Base-by-base conservation (phyloP, 495 filamentous ascomycete species). In the Cercophora sp. region DNA sequence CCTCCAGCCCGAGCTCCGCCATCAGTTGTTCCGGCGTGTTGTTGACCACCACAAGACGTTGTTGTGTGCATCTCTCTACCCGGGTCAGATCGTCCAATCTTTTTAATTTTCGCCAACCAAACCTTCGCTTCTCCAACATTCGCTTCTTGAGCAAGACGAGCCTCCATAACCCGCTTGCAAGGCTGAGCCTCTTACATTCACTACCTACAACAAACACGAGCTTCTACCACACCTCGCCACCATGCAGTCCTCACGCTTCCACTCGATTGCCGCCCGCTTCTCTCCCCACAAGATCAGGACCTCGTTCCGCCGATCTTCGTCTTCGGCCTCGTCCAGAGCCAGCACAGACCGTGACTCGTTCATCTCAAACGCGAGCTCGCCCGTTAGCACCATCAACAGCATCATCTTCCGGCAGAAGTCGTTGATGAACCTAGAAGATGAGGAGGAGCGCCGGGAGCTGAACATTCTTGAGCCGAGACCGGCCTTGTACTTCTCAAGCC, bases 401-500 rank as follows among this genome's bases (percentile, higher is more conserved):
- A 74, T 80, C 55, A 68, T 79, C 34, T 68, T 74, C 58, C 69
- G 71, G 16, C 72, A 73, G 40, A 72, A 72, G 15, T 72, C 68
- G 13, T 70, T 74, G 56, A 50, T 68, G 23, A 68, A 74, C 57
- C 51, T 76, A 25, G 70, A 73, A 45, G 72, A 72, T 47, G 77
- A 81, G 61, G 71, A 71, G 57, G 67, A 69, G 57, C 37, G 66
- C 64, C 16, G 59, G 53, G 77, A 78, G 50, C 60, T 77, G 2
- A 69, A 67, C 61, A 68, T 81, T 31, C 69, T 81, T 19, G 78
- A 81, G 64, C 78, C 78, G 20, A 59, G 77, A 46, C 78, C 78
- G 35, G 70, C 78, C 36, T 72, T 75, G 16, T 76, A 74, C 63
- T 80, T 78, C 66, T 77, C 73, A 54, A 75, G 78, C 22, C 60